A percentile compares a stretch with the other conserved stretches of the same genome.
Evolutionary conservation across 2,329 filamentous ascomycete species (phyloP).

Genomic region (Trichoderma sp.): DNA sequence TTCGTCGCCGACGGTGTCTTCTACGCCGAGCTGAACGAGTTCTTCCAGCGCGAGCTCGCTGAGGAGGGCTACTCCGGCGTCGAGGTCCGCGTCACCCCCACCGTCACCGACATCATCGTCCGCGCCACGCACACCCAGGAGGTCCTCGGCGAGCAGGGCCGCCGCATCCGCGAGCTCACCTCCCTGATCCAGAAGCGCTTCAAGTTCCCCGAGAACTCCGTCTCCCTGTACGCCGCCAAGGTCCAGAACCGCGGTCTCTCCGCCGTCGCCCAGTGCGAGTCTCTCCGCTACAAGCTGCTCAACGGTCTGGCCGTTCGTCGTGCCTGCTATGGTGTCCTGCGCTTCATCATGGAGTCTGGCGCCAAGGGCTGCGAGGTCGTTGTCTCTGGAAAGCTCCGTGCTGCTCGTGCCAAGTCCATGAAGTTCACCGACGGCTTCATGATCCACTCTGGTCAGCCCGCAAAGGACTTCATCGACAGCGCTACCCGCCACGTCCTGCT

Average conservation of each 20-base stretch:
- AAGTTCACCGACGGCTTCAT: constrained; percentile 99
- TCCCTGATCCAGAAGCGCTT: constrained; percentile 99
- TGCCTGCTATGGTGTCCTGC: constrained; percentile 99
- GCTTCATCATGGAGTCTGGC: constrained; percentile 99
- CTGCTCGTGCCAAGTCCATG: constrained; percentile 99
- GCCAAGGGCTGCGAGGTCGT: constrained; percentile 99
- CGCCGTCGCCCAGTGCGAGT: constrained; percentile 99
- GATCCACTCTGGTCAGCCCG: constrained; percentile 99
- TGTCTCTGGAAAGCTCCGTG: constrained; percentile 97
- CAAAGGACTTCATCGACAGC: constrained; percentile 98
- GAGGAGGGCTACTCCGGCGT: constrained; percentile 99
- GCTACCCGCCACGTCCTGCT: constrained; percentile 99
- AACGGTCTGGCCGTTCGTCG: constrained; percentile 98
- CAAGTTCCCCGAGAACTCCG: constrained; percentile 99
- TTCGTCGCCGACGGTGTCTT: constrained; percentile 98
- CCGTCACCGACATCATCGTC: constrained; percentile 99
- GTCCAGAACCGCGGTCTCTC: constrained; percentile 99
- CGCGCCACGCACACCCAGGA: constrained; percentile 99
- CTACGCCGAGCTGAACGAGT: constrained; percentile 99
- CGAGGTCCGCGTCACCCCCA: constrained; percentile 99
- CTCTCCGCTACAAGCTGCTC: constrained; percentile 99
- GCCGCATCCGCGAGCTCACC: constrained; percentile 99
- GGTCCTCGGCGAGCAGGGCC: constrained; percentile 99
- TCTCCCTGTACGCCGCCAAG: constrained; percentile 99
- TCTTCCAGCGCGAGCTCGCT: constrained; percentile 99